Conservation (phyloP, 2,329 filamentous ascomycete species). For the Pseudocercospora ulei region DNA sequence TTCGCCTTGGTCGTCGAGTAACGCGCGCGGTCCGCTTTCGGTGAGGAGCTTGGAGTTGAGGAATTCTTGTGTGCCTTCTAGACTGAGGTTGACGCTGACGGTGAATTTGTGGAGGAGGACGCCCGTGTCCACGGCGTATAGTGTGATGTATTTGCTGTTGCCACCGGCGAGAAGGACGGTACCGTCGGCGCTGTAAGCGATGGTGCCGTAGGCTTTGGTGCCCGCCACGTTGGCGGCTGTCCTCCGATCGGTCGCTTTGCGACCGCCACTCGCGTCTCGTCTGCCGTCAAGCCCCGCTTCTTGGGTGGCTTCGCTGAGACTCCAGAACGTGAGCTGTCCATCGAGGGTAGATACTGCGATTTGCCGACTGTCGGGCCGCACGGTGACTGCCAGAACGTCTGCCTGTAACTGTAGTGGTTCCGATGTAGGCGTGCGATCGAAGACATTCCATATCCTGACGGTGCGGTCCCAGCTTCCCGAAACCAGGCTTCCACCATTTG, state of each 20-base stretch:
- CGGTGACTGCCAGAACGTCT: slow-evolving; percentile 75
- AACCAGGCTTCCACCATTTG: slow-evolving; percentile 71
- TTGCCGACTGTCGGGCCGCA: slow-evolving; percentile 83
- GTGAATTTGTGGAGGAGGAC: slow-evolving; percentile 91
- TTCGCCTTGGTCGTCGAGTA: slow-evolving; percentile 83
- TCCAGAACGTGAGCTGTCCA: slow-evolving; percentile 92
- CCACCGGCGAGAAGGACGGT: slow-evolving; percentile 81
- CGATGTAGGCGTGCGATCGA: slow-evolving; percentile 84
- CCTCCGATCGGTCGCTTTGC: slow-evolving; percentile 74
- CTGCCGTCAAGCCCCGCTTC: slow-evolving; percentile 78
- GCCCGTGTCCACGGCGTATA: slow-evolving; percentile 90
- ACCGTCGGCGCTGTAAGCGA: slow-evolving; percentile 86
- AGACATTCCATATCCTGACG: slow-evolving; percentile 91
- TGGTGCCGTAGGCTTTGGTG: slow-evolving; percentile 80
- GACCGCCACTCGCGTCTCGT: slow-evolving; percentile 83
- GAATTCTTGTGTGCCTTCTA: slow-evolving; percentile 94
- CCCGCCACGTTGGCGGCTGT: slow-evolving; percentile 84
- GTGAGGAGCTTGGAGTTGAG: slow-evolving; percentile 86
- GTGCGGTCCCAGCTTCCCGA: slow-evolving; percentile 97
- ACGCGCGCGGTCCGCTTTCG: slow-evolving; percentile 71
- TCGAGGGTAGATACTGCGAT: slow-evolving; percentile 87
- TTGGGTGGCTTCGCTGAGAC: slow-evolving; percentile 76
- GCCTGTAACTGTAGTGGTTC: slow-evolving; percentile 87
- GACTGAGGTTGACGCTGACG: slow-evolving; percentile 86
- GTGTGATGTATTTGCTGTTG: slow-evolving; percentile 96